Conservation (phyloP, 768 basidiomycete genomes). For the Mrakia gelida region DNA sequence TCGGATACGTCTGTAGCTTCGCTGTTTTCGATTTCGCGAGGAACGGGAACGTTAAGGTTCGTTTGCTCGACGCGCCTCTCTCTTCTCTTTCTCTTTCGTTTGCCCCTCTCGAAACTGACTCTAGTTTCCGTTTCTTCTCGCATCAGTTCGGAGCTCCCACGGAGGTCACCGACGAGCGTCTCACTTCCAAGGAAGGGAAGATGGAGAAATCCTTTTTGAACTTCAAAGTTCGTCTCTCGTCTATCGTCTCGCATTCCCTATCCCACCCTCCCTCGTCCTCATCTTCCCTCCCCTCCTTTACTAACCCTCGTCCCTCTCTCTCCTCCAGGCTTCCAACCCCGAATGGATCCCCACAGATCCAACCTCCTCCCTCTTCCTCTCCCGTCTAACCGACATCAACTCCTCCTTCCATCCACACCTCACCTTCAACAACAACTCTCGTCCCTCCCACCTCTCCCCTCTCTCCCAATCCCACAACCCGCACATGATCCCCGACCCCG, state of each 20-base stretch:
- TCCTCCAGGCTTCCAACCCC: slow-evolving; percentile 73
- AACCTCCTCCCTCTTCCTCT: slow-evolving; percentile 82
- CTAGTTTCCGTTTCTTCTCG: neutral
- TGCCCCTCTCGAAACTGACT: neutral
- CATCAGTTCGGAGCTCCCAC: slow-evolving; percentile 78
- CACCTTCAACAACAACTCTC: neutral
- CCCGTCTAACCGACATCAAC: slow-evolving; percentile 55
- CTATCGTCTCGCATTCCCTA: slow-evolving; percentile 46
- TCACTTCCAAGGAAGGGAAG: slow-evolving; percentile 87
- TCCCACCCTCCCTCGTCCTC: neutral
- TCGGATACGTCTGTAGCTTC: slow-evolving; percentile 96
- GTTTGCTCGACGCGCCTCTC: slow-evolving; percentile 34
- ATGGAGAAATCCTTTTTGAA: slow-evolving; percentile 98
- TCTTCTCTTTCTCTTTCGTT: neutral
- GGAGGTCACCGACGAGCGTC: slow-evolving; percentile 61
- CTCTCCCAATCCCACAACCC: slow-evolving; percentile 52
- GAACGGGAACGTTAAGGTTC: slow-evolving; percentile 83
- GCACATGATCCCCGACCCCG: slow-evolving; percentile 33
- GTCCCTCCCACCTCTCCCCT: slow-evolving; percentile 15
- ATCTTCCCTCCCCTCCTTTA: slow-evolving; percentile 37
- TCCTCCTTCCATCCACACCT: slow-evolving; percentile 32
- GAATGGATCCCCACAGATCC: slow-evolving; percentile 93
- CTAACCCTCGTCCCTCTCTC: neutral
- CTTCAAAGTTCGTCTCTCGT: slow-evolving; percentile 69
- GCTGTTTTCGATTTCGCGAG: slow-evolving; percentile 97